These are phyloP conservation scores for Salvia miltiorrhiza DNA, from an alignment of 257 asterid species.

Conservation along the genomic window DNA sequence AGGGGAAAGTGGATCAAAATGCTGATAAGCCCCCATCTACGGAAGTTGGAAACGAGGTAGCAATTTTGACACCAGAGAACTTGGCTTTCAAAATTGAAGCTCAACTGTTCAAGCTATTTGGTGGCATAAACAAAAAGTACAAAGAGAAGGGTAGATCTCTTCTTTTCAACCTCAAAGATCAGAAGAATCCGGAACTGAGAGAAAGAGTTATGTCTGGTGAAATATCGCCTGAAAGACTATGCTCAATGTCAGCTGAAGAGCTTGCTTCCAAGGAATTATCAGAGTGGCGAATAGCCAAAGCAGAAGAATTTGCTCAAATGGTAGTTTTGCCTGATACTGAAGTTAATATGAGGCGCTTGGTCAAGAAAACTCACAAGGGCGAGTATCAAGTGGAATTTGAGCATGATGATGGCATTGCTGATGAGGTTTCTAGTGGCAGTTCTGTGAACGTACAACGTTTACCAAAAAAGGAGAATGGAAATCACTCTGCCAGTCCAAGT, in stretches of 20 bases:
- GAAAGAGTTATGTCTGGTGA: slow-evolving; percentile 89
- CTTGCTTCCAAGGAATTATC: slow-evolving; percentile 98
- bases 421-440: slow-evolving; percentile 66
- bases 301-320: slow-evolving; percentile 89
- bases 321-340: slow-evolving; percentile 87
- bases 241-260: slow-evolving; percentile 97
- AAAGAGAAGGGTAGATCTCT: slow-evolving; percentile 96
- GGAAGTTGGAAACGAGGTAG: slow-evolving; percentile 18
- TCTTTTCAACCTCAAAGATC: slow-evolving; percentile 88
- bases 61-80: slow-evolving; percentile 39
- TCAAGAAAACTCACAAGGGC: slow-evolving; percentile 96
- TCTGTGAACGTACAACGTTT: slow-evolving; percentile 31
- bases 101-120: slow-evolving; percentile 72
- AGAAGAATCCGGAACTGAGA: slow-evolving; percentile 83
- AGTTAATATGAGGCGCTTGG: slow-evolving; percentile 72
- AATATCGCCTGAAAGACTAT: slow-evolving; percentile 72
- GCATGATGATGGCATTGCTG: slow-evolving; percentile 48
- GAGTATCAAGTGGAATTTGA: slow-evolving; percentile 88
- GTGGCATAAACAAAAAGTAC: slow-evolving; percentile 91
- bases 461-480: slow-evolving; percentile 30
- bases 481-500: slow-evolving; percentile 35
- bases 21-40: slow-evolving; percentile 31
- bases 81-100: slow-evolving; percentile 64
- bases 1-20: slow-evolving; percentile 37
- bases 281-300: slow-evolving; percentile 93